A percentile compares a stretch with the other conserved stretches of the same genome.
Evolutionary conservation across 2,329 filamentous ascomycete genomes (phyloP).

Genomic region (Pyrenochaeta sp.): DNA sequence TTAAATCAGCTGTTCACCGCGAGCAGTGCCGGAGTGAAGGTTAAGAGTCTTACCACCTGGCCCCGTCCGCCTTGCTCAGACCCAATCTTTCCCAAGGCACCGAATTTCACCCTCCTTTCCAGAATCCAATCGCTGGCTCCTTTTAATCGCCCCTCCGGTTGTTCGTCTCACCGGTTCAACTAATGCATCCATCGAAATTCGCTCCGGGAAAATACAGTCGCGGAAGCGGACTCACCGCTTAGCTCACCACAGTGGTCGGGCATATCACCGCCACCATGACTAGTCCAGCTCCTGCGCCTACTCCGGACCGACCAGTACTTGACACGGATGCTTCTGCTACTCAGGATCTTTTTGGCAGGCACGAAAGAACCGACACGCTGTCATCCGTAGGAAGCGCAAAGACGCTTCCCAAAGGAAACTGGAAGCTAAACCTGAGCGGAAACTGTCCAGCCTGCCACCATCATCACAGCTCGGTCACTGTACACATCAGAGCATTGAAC

Average conservation of each 20-base stretch:
- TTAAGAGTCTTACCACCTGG: conserved; percentile 1
- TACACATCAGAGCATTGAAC: conserved; percentile 23
- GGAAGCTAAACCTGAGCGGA: conserved; percentile 30
- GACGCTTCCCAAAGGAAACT: conserved; percentile 26
- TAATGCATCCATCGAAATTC: conserved; percentile 13
- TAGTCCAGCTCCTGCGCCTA: conserved; percentile 1
- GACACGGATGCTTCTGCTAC: conserved; percentile 1
- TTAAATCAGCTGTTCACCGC: conserved; percentile 2
- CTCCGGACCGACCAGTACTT: background rate
- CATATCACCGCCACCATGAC: conserved; percentile 6
- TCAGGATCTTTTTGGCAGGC: conserved; percentile 10
- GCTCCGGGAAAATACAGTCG: conserved; percentile 7
- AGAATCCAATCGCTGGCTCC: background rate
- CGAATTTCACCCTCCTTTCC: background rate
- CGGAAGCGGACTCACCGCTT: conserved; percentile 8
- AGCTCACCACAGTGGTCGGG: background rate
- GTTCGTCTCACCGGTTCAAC: conserved; percentile 7
- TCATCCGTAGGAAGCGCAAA: conserved; percentile 27
- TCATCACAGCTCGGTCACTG: conserved; percentile 28
- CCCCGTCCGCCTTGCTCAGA: background rate
- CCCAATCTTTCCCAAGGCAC: background rate
- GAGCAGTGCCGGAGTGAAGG: background rate
- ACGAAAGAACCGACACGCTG: conserved; percentile 19
- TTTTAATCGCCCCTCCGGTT: background rate
- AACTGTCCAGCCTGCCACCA: conserved; percentile 40